Conservation (phyloP, 352 stramenopile genomes). For the Discostella stelligera region DNA sequence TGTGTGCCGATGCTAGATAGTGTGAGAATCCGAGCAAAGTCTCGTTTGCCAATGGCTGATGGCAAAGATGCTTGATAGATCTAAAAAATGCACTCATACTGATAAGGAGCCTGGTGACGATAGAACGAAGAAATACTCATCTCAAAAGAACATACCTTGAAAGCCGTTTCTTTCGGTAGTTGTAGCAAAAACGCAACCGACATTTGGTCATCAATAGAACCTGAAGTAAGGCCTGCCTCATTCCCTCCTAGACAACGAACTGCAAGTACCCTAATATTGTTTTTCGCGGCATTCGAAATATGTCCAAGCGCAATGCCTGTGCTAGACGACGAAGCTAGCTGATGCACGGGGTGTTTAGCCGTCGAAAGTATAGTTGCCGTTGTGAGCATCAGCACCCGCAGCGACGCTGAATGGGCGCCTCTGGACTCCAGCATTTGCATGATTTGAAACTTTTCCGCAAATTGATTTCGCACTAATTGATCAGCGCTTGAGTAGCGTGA, state of each 20-base stretch:
- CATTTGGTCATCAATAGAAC: slow-evolving; percentile 68
- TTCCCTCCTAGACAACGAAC: slow-evolving; percentile 74
- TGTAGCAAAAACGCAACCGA: slow-evolving; percentile 71
- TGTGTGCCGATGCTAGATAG: slow-evolving; percentile 70
- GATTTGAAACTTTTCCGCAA: slow-evolving; percentile 40
- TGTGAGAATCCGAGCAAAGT: slow-evolving; percentile 65
- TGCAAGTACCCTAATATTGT: slow-evolving; percentile 48
- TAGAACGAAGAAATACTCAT: slow-evolving; percentile 25
- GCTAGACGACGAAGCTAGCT: slow-evolving; percentile 7
- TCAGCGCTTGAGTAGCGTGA: slow-evolving; percentile 27
- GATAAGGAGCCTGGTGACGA: slow-evolving; percentile 29
- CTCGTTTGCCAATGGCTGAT: slow-evolving; percentile 71
- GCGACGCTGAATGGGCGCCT: slow-evolving; percentile 60
- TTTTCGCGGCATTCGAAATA: slow-evolving; percentile 26
- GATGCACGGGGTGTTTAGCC: slow-evolving; percentile 24
- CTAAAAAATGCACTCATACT: slow-evolving; percentile 22
- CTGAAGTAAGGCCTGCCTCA: slow-evolving; percentile 71
- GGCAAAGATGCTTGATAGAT: slow-evolving; percentile 61
- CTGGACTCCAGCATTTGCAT: slow-evolving; percentile 47
- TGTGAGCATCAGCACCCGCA: slow-evolving; percentile 58
- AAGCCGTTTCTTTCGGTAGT: slow-evolving; percentile 72
- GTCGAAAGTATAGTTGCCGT: slow-evolving; percentile 12
- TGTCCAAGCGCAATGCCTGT: slow-evolving; percentile 12
- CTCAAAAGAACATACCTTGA: slow-evolving; percentile 52
- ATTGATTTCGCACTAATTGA: neutral